These are phyloP conservation scores for Blastobotrys muscicola DNA, from an alignment of 805 yeast genomes.

Conservation along the genomic window DNA sequence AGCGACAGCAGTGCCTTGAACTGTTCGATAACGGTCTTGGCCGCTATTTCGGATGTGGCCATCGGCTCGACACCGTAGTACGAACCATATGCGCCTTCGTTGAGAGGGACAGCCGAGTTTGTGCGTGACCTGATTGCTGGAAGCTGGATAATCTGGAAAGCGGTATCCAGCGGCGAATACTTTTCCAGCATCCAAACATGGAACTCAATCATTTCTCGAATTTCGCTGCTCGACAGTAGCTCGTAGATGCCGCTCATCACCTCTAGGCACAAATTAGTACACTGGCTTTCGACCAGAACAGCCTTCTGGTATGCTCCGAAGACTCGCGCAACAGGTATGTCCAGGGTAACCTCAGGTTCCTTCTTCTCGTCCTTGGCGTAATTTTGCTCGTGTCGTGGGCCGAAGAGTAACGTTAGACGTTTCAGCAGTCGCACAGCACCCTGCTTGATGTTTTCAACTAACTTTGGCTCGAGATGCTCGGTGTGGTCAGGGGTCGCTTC, in stretches of 20 bases:
- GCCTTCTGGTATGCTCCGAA: slow-evolving; percentile 29
- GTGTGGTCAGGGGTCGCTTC: slow-evolving; percentile 15
- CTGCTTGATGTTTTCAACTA: slow-evolving; percentile 25
- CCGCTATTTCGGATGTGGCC: no score
- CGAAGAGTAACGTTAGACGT: slow-evolving; percentile 13
- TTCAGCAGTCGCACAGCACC: slow-evolving; percentile 30
- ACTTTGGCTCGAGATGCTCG: slow-evolving; percentile 11
- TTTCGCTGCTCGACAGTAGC: slow-evolving; percentile 29
- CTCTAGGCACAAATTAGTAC: slow-evolving; percentile 25
- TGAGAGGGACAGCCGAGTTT: background rate
- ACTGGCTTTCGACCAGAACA: slow-evolving; percentile 27
- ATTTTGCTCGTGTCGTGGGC: slow-evolving; percentile 8
- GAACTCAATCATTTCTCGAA: slow-evolving; percentile 19
- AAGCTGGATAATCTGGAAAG: slow-evolving; percentile 9
- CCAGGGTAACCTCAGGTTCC: slow-evolving; percentile 10
- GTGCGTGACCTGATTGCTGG: background rate
- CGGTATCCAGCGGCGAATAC: slow-evolving; percentile 33
- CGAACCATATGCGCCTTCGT: background rate
- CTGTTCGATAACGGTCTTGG: slow-evolving; percentile 19
- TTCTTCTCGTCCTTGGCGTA: slow-evolving; percentile 18
- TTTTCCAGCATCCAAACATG: slow-evolving; percentile 25
- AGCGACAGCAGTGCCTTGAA: slow-evolving; percentile 16
- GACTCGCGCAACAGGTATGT: slow-evolving; percentile 25
- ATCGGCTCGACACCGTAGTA: no score
- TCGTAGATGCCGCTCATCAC: slow-evolving; percentile 34